Percentiles rank a stretch among this genome's conserved stretches.
These are phyloP conservation scores for Nicotiana undulata DNA, from an alignment of 257 asterid species.

Conservation along the genomic window DNA sequence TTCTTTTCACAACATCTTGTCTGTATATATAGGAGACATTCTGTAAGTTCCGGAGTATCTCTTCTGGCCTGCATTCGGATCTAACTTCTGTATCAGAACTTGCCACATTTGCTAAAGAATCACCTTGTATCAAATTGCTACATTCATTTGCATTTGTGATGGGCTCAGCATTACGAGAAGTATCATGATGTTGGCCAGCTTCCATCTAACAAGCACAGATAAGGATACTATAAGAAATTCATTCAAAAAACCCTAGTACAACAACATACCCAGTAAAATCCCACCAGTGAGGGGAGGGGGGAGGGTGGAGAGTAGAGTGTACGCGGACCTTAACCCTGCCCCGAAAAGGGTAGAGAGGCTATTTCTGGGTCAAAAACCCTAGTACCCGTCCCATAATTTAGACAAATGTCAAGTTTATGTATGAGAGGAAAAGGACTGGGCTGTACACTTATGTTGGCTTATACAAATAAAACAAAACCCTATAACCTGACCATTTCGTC, in stretches of 20 bases:
- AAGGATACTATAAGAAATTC: conserved; percentile 4
- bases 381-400: not conserved
- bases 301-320: too few relatives aligned
- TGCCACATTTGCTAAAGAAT: conserved; percentile 21
- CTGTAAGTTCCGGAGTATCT: conserved; percentile 49
- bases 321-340: too few relatives aligned
- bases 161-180: conserved; percentile 20
- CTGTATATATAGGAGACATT: conserved; percentile 61
- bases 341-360: too few relatives aligned
- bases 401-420: not conserved
- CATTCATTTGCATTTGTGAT: conserved; percentile 15
- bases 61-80: conserved; percentile 40
- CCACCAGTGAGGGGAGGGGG: too few relatives aligned
- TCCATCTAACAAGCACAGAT: conserved; percentile 51
- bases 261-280: too few relatives aligned
- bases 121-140: conserved; percentile 21
- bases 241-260: not conserved
- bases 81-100: conserved; percentile 25
- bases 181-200: conserved; percentile 35
- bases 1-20: conserved; percentile 78
- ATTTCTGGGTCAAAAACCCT: too few relatives aligned
- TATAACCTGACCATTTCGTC: not conserved
- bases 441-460: not conserved
- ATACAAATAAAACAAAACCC: not conserved
- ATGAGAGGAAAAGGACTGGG: not conserved